Conservation (phyloP, 345 rosid genomes). For the Gossypium arboreum region DNA sequence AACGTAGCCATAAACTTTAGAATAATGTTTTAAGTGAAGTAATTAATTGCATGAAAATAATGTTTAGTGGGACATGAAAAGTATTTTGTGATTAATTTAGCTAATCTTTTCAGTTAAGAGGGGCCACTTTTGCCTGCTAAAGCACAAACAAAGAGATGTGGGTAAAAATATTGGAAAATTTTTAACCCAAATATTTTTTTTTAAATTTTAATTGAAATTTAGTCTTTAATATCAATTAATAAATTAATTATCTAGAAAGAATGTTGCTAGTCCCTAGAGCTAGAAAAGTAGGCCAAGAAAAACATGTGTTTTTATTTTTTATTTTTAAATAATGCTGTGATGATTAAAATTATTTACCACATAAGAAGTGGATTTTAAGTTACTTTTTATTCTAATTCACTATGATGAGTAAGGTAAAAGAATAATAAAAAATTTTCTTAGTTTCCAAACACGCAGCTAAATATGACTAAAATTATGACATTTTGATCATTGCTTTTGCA, state of each 20-base stretch:
- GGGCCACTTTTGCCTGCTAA: background rate
- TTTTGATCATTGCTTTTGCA: background rate
- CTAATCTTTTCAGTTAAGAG: background rate
- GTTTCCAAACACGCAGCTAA: background rate
- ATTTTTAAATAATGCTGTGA: background rate
- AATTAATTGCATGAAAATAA: background rate
- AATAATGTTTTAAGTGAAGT: background rate
- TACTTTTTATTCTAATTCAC: background rate
- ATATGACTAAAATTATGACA: background rate
- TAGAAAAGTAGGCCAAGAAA: background rate
- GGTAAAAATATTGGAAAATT: background rate
- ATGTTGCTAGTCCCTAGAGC: background rate
- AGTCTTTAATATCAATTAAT: background rate
- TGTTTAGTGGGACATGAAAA: background rate
- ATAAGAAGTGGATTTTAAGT: background rate
- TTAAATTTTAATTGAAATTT: background rate
- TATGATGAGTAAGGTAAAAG: too few species aligned
- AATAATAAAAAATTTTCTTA: background rate
- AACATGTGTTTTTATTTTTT: background rate
- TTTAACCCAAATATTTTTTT: background rate
- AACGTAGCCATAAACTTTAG: slow-evolving; percentile 5
- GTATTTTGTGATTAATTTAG: background rate
- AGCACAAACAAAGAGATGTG: background rate
- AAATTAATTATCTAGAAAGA: background rate
- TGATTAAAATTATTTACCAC: background rate